Evolutionary conservation across 495 filamentous ascomycete genomes (phyloP), one percentile per base, ranked within the genome.

Genomic region (Thozetella sp.): DNA sequence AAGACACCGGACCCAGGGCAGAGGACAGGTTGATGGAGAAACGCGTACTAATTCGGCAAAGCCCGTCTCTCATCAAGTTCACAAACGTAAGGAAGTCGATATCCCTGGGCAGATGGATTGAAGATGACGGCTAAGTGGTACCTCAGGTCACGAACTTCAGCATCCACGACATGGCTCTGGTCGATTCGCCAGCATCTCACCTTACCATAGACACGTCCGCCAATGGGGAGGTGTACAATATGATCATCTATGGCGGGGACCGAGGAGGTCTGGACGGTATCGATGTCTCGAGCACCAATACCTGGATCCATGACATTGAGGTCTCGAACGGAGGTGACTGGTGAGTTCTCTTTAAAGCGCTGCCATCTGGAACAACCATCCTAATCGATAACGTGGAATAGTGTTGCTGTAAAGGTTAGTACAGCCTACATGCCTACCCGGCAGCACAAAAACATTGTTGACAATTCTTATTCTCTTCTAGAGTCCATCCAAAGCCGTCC

Each of bases 321-420:
- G 83, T 84, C 11, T 81, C 81, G 6, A 86, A 86, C 69, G 78
- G 79, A 62, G 80, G 83, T 54, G 80, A 84, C 63, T 84, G 80
- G 80, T 84, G 20, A 82, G 58, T 25, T 13, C 25, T 22, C 19
- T 17, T n/a, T n/a, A 2, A 34, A 26, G 6, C 30, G 6, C 17
- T 37, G 30, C 30, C 30, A 37, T 37, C 9, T 9, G 17, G 17
- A 17, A 37, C 30, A 17, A 6, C 30, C 6, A 17, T 17, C 9
- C 30, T 37, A 37, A 37, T 37, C 9, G 30, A 37, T 17, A 17
- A 37, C 30, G 9, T 9, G 17, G 17, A 9, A 17, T 9, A 37
- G 30, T 37, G 30, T 37, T 9, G 30, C 30, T 37, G 30, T 37
- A 37, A 37, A 37, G 30, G 30, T 37, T 9, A 17, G 30, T 37